A percentile compares a stretch with the other conserved stretches of the same genome.
phyloP scores from a whole-genome alignment of 129 eudicot species.

The Daucus carota region DNA sequence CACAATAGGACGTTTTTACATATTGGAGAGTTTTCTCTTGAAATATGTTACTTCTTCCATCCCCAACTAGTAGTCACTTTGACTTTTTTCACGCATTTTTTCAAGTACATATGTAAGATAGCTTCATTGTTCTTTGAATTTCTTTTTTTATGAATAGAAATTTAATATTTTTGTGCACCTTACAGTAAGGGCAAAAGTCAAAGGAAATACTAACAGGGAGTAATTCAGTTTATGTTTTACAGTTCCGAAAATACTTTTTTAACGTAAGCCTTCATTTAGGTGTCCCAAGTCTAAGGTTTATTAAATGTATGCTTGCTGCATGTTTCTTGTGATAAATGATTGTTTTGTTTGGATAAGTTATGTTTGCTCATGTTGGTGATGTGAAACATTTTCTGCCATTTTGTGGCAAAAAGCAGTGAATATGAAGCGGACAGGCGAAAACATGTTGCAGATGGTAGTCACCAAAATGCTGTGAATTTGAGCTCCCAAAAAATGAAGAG shows the following conservation, averaged over 20 bases:
- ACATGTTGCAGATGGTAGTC: conserved; percentile 4
- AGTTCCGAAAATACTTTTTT: neutral
- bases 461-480: conserved; percentile 11
- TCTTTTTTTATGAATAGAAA: no score
- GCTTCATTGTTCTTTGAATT: no score
- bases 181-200: no score
- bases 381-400: conserved; percentile 6
- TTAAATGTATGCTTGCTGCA: neutral
- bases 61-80: no score
- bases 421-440: conserved; percentile 18
- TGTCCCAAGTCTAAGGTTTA: neutral
- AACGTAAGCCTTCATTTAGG: neutral
- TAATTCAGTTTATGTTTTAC: neutral
- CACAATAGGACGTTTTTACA: neutral
- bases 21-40: neutral
- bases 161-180: no score
- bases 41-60: neutral
- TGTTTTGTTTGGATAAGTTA: neutral
- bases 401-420: conserved; percentile 10
- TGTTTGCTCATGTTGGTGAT: neutral
- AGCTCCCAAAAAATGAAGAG: conserved; percentile 17
- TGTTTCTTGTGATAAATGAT: neutral
- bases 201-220: no score
- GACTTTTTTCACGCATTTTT: no score
- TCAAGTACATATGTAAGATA: no score